Percentiles rank a stretch among this genome's conserved stretches.
These are phyloP conservation scores for Stephania cephalantha DNA, from an alignment of 164 flowering plant species.

Conservation along the genomic window DNA sequence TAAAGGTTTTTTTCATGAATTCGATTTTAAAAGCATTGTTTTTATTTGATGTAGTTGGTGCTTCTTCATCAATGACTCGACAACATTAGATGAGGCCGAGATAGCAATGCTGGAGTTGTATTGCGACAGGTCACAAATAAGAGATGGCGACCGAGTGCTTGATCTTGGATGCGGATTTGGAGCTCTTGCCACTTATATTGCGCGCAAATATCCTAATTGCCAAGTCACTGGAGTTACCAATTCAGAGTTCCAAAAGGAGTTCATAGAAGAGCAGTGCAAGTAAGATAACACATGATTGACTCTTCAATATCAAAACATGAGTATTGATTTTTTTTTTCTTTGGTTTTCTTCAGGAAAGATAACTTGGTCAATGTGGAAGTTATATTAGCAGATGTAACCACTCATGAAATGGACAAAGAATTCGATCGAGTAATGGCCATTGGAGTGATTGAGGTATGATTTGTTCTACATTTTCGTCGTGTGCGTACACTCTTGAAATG, in stretches of 20 bases:
- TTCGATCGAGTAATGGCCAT: constrained; percentile 7
- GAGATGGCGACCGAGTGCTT: constrained; percentile 7
- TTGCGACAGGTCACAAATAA: constrained; percentile 4
- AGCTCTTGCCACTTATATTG: not conserved
- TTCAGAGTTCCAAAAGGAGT: not conserved
- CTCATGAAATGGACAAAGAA: not conserved
- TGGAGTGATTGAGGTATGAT: constrained; percentile 15
- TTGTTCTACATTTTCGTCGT: not conserved
- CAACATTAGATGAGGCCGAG: constrained; percentile 5
- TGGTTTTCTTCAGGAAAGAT: not conserved
- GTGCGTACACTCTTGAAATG: not conserved
- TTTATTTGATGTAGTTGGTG: not conserved
- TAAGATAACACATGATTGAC: not conserved
- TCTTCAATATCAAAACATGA: too few relatives aligned
- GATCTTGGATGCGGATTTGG: constrained; percentile 11
- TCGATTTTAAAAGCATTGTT: too few relatives aligned
- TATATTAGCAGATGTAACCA: constrained; percentile 5
- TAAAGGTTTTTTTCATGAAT: too few relatives aligned
- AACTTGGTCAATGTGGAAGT: constrained; percentile 7
- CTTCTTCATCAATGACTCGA: not conserved
- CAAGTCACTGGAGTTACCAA: constrained; percentile 2
- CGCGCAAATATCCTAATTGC: constrained; percentile 4
- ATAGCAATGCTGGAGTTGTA: constrained; percentile 9
- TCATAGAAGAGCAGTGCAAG: not conserved
- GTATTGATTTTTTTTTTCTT: not conserved